Conservation (phyloP, 2,329 filamentous ascomycete genomes). For the Venturia pyrina region DNA sequence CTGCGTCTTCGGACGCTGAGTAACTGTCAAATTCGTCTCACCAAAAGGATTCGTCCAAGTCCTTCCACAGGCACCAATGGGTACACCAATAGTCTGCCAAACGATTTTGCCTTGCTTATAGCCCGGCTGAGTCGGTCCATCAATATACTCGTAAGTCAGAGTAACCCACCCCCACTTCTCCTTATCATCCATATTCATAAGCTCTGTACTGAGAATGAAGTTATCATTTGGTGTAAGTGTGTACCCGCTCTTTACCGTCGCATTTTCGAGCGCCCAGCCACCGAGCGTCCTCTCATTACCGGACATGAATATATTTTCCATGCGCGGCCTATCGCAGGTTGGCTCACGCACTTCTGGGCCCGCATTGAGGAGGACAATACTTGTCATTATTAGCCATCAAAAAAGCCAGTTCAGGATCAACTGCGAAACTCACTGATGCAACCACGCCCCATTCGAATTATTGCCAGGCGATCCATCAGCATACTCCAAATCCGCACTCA, state of each 20-base stretch:
- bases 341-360: not conserved
- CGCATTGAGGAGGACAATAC: not conserved
- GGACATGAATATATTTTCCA: conserved; percentile 1
- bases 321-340: not conserved
- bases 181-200: not conserved
- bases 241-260: not conserved
- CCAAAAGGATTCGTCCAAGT: too few relatives aligned
- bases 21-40: too few relatives aligned
- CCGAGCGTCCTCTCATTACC: not conserved
- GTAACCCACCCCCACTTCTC: conserved; percentile 8
- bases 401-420: too few relatives aligned
- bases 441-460: not conserved
- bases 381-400: too few relatives aligned
- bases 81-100: too few relatives aligned
- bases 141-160: not conserved
- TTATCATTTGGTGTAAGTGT: not conserved
- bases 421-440: too few relatives aligned
- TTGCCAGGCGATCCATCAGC: conserved; percentile 2
- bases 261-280: not conserved
- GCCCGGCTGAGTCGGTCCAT: not conserved
- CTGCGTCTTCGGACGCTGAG: not conserved
- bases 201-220: not conserved
- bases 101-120: not conserved
- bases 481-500: conserved; percentile 8
- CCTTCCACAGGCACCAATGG: too few relatives aligned